These are phyloP conservation scores for Myxozyma kluyveri DNA, from an alignment of 805 yeast species.

Conservation along the genomic window DNA sequence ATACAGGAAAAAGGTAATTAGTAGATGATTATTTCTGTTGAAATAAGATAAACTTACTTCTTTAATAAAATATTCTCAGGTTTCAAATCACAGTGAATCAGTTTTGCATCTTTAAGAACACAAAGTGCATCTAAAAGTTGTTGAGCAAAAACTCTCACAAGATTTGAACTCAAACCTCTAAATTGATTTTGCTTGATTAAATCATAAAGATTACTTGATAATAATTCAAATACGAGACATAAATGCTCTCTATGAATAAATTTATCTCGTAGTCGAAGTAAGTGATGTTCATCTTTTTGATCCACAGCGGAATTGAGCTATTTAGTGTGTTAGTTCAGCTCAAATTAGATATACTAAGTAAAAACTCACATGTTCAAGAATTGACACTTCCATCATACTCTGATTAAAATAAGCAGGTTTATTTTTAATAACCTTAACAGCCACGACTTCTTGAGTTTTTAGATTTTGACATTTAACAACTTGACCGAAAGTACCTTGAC, in stretches of 20 bases:
- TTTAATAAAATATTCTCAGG: slow-evolving; percentile 90
- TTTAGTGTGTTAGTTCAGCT: background rate
- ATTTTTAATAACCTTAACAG: slow-evolving; percentile 91
- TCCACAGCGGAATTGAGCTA: slow-evolving; percentile 64
- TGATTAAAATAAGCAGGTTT: slow-evolving; percentile 89
- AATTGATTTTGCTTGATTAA: slow-evolving; percentile 88
- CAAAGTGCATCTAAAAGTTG: slow-evolving; percentile 81
- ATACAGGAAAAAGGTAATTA: background rate
- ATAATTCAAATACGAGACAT: slow-evolving; percentile 86
- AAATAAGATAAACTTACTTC: slow-evolving; percentile 36
- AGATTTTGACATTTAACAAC: slow-evolving; percentile 89
- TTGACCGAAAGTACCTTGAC: slow-evolving; percentile 98
- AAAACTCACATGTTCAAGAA: slow-evolving; percentile 57
- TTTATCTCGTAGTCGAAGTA: slow-evolving; percentile 76
- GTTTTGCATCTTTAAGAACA: slow-evolving; percentile 73
- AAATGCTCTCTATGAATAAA: slow-evolving; percentile 90
- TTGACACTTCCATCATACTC: slow-evolving; percentile 82
- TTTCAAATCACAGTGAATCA: slow-evolving; percentile 94
- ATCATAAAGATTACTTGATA: slow-evolving; percentile 86
- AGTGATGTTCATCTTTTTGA: slow-evolving; percentile 67
- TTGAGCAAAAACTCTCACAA: slow-evolving; percentile 72
- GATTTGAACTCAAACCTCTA: slow-evolving; percentile 77
- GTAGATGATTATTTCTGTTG: background rate
- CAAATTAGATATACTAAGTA: no score
- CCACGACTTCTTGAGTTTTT: slow-evolving; percentile 79